Evolutionary conservation across 371 early-diverging fungal genomes (phyloP), one percentile per base, ranked within the genome.

Genomic region (Mortierella polycephala): DNA sequence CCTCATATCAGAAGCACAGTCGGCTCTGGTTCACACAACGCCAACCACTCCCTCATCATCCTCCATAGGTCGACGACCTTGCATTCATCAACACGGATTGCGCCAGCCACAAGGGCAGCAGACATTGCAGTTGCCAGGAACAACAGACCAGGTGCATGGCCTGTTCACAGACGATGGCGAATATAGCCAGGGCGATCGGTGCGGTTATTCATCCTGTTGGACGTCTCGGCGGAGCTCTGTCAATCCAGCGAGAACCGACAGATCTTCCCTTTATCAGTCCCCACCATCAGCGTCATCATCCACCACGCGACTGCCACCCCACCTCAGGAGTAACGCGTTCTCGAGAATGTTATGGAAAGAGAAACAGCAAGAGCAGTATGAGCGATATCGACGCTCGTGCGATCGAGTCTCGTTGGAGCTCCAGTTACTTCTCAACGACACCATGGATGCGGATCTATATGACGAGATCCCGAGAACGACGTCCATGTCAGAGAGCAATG

Each of bases 321-420:
- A 50, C 21, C 46, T 62, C 49, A 41, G 54, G 2, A 69, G 53
- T 57, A 62, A 47, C 12, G 23, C 57, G 1, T 71, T 66, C 39
- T 79, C 80, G 11, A 65, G 63, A 53, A 73, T 79, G 62, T 47
- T 69, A 14, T 79, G 80, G 80, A 72, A 57, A 51, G 80, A 79
- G 21, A 79, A 79, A 55, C 80, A 79, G 37, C 50, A 62, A 56
- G 80, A 79, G 58, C 80, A 79, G 52, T 79, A 73, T 52, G 80
- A 79, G 16, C 69, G 80, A 12, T 79, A 72, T 44, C 53, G 73
- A 6, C 69, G 73, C 40, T 79, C 80, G 16, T 72, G 80, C 44
- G 80, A 79, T 51, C 59, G 61, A 14, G 69, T 79, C 30, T 69
- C 73, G 0, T 16, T 72, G 5, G 80, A 79, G n/a, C 67, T 79